phyloP scores from a whole-genome alignment of 768 basidiomycete species.

The Hypholoma sublateritium region DNA sequence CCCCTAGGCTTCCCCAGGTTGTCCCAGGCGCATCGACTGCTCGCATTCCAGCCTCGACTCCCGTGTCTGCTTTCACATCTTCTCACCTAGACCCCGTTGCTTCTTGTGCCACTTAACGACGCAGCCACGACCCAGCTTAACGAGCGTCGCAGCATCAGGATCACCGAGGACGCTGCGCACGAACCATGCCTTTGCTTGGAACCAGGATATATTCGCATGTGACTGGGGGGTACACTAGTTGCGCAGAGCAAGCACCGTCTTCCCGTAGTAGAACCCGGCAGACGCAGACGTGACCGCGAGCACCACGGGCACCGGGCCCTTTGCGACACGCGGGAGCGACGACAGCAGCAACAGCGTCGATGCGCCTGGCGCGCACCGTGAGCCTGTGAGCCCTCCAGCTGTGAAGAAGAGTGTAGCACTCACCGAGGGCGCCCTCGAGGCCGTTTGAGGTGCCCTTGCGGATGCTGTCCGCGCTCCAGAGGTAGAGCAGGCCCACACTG shows the following conservation, averaged over 20 bases:
- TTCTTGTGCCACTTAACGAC: no score
- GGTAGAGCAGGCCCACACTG: slow-evolving; percentile 73
- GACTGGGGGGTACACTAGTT: slow-evolving; percentile 18
- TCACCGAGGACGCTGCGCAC: no score
- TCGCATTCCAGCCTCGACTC: no score
- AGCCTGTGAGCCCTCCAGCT: not conserved
- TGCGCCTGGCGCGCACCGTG: slow-evolving; percentile 50
- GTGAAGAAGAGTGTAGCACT: slow-evolving; percentile 14
- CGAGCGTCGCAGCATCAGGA: no score
- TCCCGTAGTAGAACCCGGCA: slow-evolving; percentile 69
- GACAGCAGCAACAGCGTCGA: slow-evolving; percentile 75
- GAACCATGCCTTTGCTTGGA: no score
- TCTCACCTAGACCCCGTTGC: no score
- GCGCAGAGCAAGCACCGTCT: slow-evolving; percentile 45
- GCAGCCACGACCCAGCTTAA: no score
- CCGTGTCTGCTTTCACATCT: no score
- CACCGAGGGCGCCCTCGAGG: slow-evolving; percentile 78
- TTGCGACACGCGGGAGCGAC: slow-evolving; percentile 67
- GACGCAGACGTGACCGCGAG: slow-evolving; percentile 62
- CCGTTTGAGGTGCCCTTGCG: slow-evolving; percentile 72
- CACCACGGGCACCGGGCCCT: slow-evolving; percentile 71
- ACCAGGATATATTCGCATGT: slow-evolving; percentile 4
- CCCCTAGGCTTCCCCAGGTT: no score
- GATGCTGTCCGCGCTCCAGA: slow-evolving; percentile 78
- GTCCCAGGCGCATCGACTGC: no score